These are phyloP conservation scores for Colletotrichum tropicicola DNA, from an alignment of 2,329 filamentous ascomycete genomes.

Conservation along the genomic window DNA sequence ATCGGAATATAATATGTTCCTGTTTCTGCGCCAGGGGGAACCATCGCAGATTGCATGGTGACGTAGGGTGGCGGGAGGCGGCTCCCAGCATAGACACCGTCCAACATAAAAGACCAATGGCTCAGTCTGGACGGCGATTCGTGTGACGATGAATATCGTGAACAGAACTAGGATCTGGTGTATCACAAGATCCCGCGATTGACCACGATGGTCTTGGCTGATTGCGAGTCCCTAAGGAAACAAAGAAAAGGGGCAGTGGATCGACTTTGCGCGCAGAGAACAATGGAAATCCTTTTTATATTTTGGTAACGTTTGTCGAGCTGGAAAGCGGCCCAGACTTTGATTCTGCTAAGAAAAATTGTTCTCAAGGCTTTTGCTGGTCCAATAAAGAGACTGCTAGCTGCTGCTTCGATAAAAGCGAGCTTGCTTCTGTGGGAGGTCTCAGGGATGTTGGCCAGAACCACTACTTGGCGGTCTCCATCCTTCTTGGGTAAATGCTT, in stretches of 20 bases:
- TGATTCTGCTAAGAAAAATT: too few relatives aligned
- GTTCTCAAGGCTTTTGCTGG: too few relatives aligned
- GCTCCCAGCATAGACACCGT: neutral
- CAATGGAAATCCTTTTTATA: conserved; percentile 15
- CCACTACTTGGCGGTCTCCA: too few relatives aligned
- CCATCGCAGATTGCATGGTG: conserved; percentile 31
- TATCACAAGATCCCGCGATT: conserved; percentile 15
- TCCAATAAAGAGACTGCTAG: too few relatives aligned
- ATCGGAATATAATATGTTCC: conserved; percentile 48
- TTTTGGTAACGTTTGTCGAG: neutral
- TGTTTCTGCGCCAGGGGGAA: conserved; percentile 40
- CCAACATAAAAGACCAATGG: neutral
- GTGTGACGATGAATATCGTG: neutral
- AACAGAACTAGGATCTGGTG: neutral
- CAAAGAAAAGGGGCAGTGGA: neutral
- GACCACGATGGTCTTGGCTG: neutral
- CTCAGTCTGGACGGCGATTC: neutral
- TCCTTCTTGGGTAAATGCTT: too few relatives aligned
- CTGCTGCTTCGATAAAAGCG: too few relatives aligned
- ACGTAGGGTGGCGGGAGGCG: neutral
- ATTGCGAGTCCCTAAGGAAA: neutral
- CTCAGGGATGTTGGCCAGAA: too few relatives aligned
- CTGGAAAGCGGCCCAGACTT: too few relatives aligned
- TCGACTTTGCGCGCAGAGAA: neutral
- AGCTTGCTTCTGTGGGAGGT: too few relatives aligned